phyloP scores from a whole-genome alignment of 2,329 filamentous ascomycete genomes.

The Fusarium sp. region DNA sequence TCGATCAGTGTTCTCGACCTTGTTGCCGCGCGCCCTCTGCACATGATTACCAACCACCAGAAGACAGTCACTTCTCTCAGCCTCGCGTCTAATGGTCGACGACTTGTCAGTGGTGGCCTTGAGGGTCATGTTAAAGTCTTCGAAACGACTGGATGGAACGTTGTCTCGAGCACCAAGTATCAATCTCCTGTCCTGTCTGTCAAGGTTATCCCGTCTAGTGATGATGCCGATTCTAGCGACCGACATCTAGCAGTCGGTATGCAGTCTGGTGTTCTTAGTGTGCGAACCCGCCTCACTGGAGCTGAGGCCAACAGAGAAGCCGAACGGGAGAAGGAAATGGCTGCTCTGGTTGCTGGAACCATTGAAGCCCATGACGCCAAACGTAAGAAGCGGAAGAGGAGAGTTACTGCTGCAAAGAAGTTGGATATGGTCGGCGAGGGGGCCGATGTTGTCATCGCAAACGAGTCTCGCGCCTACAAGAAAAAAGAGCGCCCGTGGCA shows the following conservation, averaged over 20 bases:
- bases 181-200: constrained; percentile 89
- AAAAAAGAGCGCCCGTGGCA: constrained; percentile 83
- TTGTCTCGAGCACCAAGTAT: constrained; percentile 95
- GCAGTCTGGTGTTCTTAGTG: constrained; percentile 89
- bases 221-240: constrained; percentile 69
- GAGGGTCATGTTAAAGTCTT: constrained; percentile 98
- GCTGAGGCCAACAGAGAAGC: constrained; percentile 79
- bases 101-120: constrained; percentile 86
- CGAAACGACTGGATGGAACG: constrained; percentile 93
- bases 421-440: constrained; percentile 86
- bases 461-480: constrained; percentile 60
- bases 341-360: constrained; percentile 79
- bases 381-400: constrained; percentile 73
- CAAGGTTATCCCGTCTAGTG: constrained; percentile 67
- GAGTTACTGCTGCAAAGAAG: constrained; percentile 55
- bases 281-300: constrained; percentile 88
- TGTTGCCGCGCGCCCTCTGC: constrained; percentile 86
- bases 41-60: constrained; percentile 91
- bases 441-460: constrained; percentile 88
- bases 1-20: constrained; percentile 92
- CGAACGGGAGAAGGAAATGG: constrained; percentile 85
- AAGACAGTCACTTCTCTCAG: constrained; percentile 94
- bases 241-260: constrained; percentile 95
- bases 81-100: constrained; percentile 79
- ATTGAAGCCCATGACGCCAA: constrained; percentile 81